phyloP scores from a whole-genome alignment of 2,329 filamentous ascomycete species.

The Davidsoniella eucalypti region DNA sequence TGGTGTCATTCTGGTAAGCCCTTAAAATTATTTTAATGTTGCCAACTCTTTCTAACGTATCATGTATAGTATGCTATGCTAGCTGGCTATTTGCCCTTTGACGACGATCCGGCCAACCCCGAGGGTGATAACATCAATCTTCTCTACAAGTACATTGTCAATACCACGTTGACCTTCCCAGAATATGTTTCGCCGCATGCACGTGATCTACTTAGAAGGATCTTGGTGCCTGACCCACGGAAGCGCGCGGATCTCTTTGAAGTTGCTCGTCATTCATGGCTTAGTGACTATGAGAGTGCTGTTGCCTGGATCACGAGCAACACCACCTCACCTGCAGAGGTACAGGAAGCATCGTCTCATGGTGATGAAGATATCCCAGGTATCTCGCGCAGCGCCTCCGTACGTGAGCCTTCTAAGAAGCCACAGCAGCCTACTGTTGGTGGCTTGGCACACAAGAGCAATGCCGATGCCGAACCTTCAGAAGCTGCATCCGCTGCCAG shows the following conservation, averaged over 20 bases:
- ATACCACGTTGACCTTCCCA: constrained; percentile 88
- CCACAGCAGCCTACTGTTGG: constrained; percentile 32
- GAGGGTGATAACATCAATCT: constrained; percentile 99
- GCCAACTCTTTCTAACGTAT: neutral
- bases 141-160: constrained; percentile 97
- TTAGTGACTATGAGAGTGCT: constrained; percentile 92
- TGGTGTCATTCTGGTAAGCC: constrained; percentile 84
- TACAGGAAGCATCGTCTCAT: constrained; percentile 60
- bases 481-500: constrained; percentile 36
- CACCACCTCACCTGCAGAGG: constrained; percentile 73
- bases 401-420: constrained; percentile 67
- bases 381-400: constrained; percentile 76
- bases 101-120: constrained; percentile 94
- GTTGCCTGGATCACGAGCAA: constrained; percentile 95
- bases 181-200: constrained; percentile 98
- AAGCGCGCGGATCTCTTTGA: constrained; percentile 94
- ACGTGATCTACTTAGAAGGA: constrained; percentile 76
- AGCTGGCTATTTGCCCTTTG: constrained; percentile 91
- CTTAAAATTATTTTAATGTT: neutral
- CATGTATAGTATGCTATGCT: constrained; percentile 79
- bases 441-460: constrained; percentile 55
- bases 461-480: constrained; percentile 46
- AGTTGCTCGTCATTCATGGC: constrained; percentile 92
- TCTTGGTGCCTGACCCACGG: constrained; percentile 85
- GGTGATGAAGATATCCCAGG: constrained; percentile 37